Conservation (phyloP, 1,284 basidiomycete species). For the Ustilago cynodontis region DNA sequence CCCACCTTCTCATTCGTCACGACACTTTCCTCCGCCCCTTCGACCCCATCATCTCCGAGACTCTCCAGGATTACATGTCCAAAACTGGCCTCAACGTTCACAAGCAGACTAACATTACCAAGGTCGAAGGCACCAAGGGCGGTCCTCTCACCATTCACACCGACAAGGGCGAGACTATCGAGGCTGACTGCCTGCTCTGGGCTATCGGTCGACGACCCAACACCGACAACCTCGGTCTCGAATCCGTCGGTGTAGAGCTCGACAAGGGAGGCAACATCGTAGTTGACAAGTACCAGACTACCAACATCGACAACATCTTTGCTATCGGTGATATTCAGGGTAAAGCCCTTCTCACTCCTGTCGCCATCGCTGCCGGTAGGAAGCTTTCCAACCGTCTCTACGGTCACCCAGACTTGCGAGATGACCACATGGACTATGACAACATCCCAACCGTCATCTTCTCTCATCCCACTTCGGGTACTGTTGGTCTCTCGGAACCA, state of each 20-base stretch:
- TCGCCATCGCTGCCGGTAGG: slow-evolving; percentile 95
- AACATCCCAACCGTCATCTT: slow-evolving; percentile 79
- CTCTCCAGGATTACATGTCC: slow-evolving; percentile 92
- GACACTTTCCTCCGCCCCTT: slow-evolving; percentile 92
- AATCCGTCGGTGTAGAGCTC: slow-evolving; percentile 81
- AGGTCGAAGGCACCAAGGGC: slow-evolving; percentile 76
- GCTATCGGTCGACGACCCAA: slow-evolving; percentile 90
- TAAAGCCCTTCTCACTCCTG: slow-evolving; percentile 93
- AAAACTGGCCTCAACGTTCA: slow-evolving; percentile 90
- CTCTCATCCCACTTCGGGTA: slow-evolving; percentile 58
- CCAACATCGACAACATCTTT: slow-evolving; percentile 79
- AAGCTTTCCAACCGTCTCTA: slow-evolving; percentile 89
- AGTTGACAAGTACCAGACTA: slow-evolving; percentile 87
- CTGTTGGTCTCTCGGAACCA: slow-evolving; percentile 78
- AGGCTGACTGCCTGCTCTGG: slow-evolving; percentile 92
- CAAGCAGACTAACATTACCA: slow-evolving; percentile 80
- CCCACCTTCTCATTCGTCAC: slow-evolving; percentile 89
- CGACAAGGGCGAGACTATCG: slow-evolving; percentile 78
- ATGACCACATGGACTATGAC: slow-evolving; percentile 88
- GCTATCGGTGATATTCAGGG: slow-evolving; percentile 93
- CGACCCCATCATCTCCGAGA: slow-evolving; percentile 87
- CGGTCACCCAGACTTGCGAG: slow-evolving; percentile 83
- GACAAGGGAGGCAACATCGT: slow-evolving; percentile 84
- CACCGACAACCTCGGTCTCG: slow-evolving; percentile 83
- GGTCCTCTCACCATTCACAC: slow-evolving; percentile 61